Evolutionary conservation across 2,329 filamentous ascomycete species (phyloP), one percentile per base, ranked within the genome.

Genomic region (Clarireedia homoeocarpa): DNA sequence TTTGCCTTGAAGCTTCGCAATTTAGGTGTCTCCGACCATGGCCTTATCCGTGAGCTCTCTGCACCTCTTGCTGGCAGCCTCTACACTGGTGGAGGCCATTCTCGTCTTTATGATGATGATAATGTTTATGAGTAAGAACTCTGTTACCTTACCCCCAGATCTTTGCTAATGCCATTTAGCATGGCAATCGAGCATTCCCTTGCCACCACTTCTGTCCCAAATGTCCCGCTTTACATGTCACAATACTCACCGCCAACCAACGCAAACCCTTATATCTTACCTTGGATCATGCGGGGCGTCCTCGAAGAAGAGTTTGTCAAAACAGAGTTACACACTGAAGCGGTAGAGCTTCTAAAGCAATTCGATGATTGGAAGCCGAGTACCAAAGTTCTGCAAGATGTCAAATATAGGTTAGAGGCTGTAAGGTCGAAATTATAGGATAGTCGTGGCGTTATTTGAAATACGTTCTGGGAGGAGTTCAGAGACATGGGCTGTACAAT

Each of bases 1-100:
- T 96, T 99, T 69, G 87, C 89, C 0, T 81, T 97, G 61, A 97
- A 96, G 67, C 79, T 99, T 9, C 89, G 94, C 53, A 99, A 99
- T 68, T 81, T 96, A 1, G 94, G 94, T 36, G 81, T 97, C 24
- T 86, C 89, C 2, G 94, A 99, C 69, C 94, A 99, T 69, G 92
- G 92, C 5, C 81, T 99, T 6, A 86, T 99, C 61, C 85, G 91
- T 48, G 94, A 99, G 71, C 78, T 99, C 10, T 95, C 89, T 2
- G 79, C 86, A 1, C 90, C 94, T 2, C 79, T 99, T 2, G 94
- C 94, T 0, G 94, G 94, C 26, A 95, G 88, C 56, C 77, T 99
- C 0, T 96, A 96, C 67, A 84, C 85, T 7, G 94, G 94, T 46
- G 92, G 96, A 67, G 94, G 94, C 1, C 94, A 99, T 72, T 95